phyloP scores from a whole-genome alignment of 1,139 yeast genomes.

The Nakaseomyces sp. region DNA sequence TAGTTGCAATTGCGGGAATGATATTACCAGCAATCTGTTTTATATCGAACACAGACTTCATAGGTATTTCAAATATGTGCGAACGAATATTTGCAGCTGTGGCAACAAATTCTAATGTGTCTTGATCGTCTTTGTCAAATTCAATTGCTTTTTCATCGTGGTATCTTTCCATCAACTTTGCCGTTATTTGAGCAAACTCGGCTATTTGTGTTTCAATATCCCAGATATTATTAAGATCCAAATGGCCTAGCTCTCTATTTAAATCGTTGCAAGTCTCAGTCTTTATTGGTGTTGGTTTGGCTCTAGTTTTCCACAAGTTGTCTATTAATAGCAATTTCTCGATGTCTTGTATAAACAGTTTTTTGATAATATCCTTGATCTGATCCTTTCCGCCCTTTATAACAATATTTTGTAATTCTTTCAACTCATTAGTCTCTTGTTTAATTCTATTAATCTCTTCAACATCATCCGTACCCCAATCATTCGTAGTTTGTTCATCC shows the following conservation, averaged over 20 bases:
- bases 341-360: conserved; percentile 62
- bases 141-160: conserved; percentile 36
- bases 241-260: conserved; percentile 10
- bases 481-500: conserved; percentile 18
- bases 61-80: conserved; percentile 58
- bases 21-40: conserved; percentile 96
- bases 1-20: conserved; percentile 97
- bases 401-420: conserved; percentile 48
- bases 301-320: conserved; percentile 68
- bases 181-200: conserved; percentile 47
- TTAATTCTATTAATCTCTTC: conserved; percentile 61
- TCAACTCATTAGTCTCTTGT: conserved; percentile 69
- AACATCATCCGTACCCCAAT: conserved; percentile 51
- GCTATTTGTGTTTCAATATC: conserved; percentile 51
- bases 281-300: conserved; percentile 54
- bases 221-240: conserved; percentile 40
- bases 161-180: conserved; percentile 44
- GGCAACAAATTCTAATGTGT: conserved; percentile 78
- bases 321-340: conserved; percentile 63
- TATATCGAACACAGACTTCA: conserved; percentile 74
- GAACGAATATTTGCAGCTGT: conserved; percentile 84
- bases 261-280: conserved; percentile 16
- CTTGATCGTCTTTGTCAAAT: conserved; percentile 93
- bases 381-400: conserved; percentile 28
- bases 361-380: conserved; percentile 37